phyloP scores from a whole-genome alignment of 2,329 filamentous ascomycete species.

The Huntiella abstrusa region DNA sequence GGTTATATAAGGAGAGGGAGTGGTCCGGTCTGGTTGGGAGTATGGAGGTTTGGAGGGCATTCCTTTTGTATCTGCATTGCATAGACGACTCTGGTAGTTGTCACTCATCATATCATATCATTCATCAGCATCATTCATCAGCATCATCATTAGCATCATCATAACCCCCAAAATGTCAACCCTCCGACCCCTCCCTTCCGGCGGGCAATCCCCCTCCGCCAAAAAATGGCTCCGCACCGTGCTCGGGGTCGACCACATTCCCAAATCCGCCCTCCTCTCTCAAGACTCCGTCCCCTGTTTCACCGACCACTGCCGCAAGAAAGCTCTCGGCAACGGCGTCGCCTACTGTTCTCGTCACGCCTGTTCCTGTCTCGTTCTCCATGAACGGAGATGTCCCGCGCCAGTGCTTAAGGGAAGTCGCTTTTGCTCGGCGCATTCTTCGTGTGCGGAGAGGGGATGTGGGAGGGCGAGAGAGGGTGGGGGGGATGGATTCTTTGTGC shows the following conservation, averaged over 20 bases:
- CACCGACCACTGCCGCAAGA: background rate
- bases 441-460: background rate
- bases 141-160: background rate
- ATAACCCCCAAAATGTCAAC: background rate
- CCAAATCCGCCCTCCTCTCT: slow-evolving; percentile 2
- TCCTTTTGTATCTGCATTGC: no score
- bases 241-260: slow-evolving; percentile 5
- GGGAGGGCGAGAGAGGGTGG: no score
- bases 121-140: background rate
- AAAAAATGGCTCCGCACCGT: slow-evolving; percentile 4
- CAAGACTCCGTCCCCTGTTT: slow-evolving; percentile 3
- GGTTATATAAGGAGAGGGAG: no score
- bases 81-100: no score
- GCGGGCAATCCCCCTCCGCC: background rate
- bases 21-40: no score
- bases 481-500: no score
- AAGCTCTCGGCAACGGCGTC: background rate
- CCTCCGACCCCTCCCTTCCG: background rate
- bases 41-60: no score
- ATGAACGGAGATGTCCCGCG: background rate
- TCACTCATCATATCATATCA: no score
- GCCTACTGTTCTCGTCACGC: slow-evolving; percentile 3
- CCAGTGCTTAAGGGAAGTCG: background rate
- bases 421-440: background rate
- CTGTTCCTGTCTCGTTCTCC: background rate